These are phyloP conservation scores for Phytophthora idaei DNA, from an alignment of 352 stramenopile genomes.

Conservation along the genomic window DNA sequence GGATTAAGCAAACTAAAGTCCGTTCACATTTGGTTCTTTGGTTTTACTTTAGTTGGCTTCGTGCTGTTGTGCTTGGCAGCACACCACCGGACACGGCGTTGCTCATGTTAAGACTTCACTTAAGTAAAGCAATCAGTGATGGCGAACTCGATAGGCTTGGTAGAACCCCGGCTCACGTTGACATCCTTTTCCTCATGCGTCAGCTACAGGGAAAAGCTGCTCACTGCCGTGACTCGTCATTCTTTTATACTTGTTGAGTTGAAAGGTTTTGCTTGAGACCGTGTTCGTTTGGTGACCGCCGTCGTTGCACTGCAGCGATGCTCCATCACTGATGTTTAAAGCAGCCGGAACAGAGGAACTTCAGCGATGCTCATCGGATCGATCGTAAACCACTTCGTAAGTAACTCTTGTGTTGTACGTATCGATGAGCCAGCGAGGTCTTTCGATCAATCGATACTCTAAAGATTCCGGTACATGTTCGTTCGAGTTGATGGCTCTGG, in stretches of 20 bases:
- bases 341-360: background rate
- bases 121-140: slow-evolving; percentile 3
- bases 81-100: background rate
- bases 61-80: slow-evolving; percentile 5
- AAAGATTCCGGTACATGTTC: no score
- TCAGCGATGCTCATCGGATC: background rate
- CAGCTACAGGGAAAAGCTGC: background rate
- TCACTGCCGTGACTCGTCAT: no score
- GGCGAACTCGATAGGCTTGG: slow-evolving; percentile 5
- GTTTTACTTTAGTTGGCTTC: background rate
- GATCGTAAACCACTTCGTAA: background rate
- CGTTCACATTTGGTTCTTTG: slow-evolving; percentile 8
- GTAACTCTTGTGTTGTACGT: background rate
- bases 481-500: slow-evolving; percentile 11
- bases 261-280: background rate
- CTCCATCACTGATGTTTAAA: background rate
- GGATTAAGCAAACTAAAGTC: slow-evolving; percentile 32
- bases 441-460: background rate
- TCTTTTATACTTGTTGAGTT: background rate
- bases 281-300: background rate
- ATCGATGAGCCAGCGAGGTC: background rate
- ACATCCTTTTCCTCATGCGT: background rate
- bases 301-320: background rate
- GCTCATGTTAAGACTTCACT: background rate
- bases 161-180: slow-evolving; percentile 4